A percentile compares a stretch with the other conserved stretches of the same genome.
Conservation (phyloP, 768 basidiomycete species). For the Pisolithus sp. region DNA sequence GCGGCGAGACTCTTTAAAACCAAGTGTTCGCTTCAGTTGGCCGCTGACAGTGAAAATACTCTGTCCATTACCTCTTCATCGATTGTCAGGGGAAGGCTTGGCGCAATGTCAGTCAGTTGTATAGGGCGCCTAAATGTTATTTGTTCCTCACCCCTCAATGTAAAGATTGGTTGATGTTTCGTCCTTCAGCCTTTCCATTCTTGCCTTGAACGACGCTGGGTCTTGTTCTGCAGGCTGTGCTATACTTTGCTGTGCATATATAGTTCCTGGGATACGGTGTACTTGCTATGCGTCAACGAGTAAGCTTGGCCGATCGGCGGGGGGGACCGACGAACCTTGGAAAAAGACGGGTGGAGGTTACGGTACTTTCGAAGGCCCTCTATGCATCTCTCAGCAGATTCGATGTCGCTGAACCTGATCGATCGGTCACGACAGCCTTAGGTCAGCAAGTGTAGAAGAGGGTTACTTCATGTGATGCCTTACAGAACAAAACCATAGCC, state of each 20-base stretch:
- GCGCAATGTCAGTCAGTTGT: conserved; percentile 3
- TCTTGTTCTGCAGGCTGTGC: conserved; percentile 24
- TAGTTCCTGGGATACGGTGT: conserved; percentile 80
- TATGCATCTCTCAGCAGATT: conserved; percentile 72
- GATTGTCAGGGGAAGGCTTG: conserved; percentile 61
- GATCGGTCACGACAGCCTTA: not conserved
- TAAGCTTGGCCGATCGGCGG: not conserved
- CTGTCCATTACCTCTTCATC: conserved; percentile 47
- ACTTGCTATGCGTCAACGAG: conserved; percentile 37
- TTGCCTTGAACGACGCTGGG: conserved; percentile 56
- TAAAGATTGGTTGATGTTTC: conserved; percentile 68
- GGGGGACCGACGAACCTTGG: conserved; percentile 50
- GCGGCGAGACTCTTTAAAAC: conserved; percentile 48
- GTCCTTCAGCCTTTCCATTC: conserved; percentile 72
- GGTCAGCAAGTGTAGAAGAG: too few species aligned
- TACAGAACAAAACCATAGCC: conserved; percentile 78
- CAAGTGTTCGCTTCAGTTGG: not conserved
- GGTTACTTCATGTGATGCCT: conserved; percentile 18
- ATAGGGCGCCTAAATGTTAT: not conserved
- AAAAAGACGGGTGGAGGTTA: conserved; percentile 81
- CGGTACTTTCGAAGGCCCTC: conserved; percentile 60
- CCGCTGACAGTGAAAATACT: not conserved
- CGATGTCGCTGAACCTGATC: conserved; percentile 59
- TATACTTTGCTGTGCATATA: conserved; percentile 40
- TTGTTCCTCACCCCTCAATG: conserved; percentile 55